Evolutionary conservation across 1,284 basidiomycete species (phyloP).

Genomic region (Leccinum idahoense): DNA sequence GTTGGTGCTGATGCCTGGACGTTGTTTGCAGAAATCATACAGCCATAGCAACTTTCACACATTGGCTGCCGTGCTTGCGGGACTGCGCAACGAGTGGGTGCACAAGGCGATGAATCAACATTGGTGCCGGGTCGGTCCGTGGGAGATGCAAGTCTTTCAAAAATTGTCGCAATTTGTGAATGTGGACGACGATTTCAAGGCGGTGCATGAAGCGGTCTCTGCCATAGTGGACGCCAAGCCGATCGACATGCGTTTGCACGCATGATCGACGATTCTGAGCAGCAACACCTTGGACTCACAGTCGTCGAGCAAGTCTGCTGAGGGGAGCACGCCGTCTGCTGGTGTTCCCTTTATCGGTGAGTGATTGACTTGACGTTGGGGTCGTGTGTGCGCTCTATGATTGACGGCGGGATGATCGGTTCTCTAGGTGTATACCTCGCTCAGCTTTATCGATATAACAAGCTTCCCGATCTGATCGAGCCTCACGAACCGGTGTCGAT

Average conservation of each 20-base stretch:
- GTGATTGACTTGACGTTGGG: conserved; percentile 16
- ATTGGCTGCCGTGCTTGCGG: conserved; percentile 77
- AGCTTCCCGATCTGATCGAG: conserved; percentile 75
- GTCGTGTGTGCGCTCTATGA: neutral
- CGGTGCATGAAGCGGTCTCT: conserved; percentile 64
- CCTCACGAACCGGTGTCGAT: conserved; percentile 64
- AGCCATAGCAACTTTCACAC: conserved; percentile 76
- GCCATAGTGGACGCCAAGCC: conserved; percentile 65
- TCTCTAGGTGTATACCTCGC: conserved; percentile 71
- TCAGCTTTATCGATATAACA: conserved; percentile 57
- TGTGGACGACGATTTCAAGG: conserved; percentile 68
- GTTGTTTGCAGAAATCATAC: conserved; percentile 72
- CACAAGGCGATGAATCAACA: conserved; percentile 61
- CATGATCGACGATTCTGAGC: conserved; percentile 42
- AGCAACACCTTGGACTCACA: conserved; percentile 36
- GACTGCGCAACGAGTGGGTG: conserved; percentile 72
- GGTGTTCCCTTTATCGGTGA: conserved; percentile 79
- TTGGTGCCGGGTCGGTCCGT: conserved; percentile 65
- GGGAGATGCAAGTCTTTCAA: conserved; percentile 73
- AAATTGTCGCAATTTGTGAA: conserved; percentile 73
- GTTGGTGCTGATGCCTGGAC: conserved; percentile 6
- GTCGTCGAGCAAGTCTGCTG: conserved; percentile 40
- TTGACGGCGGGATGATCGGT: neutral
- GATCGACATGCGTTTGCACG: conserved; percentile 44
- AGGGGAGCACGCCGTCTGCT: conserved; percentile 42